Evolutionary conservation across 257 asterid species (phyloP).

Genomic region (Gardenia jasminoides): DNA sequence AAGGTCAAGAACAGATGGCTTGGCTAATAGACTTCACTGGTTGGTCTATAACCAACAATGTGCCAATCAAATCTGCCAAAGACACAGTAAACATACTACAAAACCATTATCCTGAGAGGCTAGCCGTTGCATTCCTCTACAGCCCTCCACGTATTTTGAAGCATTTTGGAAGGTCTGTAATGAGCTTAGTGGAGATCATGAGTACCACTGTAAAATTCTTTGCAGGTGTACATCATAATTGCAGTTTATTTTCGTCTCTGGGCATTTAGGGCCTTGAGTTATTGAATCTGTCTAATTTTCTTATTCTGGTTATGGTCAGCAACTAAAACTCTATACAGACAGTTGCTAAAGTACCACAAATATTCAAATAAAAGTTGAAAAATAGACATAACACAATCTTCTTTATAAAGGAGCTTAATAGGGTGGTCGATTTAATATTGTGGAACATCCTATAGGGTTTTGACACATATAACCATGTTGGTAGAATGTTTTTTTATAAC

Average conservation of each 20-base stretch:
- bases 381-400: neutral
- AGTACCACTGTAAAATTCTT: neutral
- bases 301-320: neutral
- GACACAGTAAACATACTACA: conserved; percentile 74
- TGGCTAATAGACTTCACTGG: conserved; percentile 96
- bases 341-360: neutral
- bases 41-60: conserved; percentile 74
- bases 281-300: neutral
- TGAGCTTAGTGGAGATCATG: neutral
- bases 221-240: neutral
- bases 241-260: neutral
- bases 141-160: conserved; percentile 87
- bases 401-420: neutral
- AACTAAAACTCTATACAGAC: neutral
- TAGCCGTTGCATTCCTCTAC: conserved; percentile 77
- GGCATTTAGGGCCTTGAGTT: neutral
- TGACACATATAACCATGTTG: neutral
- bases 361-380: neutral
- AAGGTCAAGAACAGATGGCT: conserved; percentile 90
- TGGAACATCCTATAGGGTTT: neutral
- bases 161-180: conserved; percentile 90
- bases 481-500: neutral
- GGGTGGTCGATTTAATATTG: neutral
- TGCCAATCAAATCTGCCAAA: conserved; percentile 80
- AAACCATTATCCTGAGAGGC: conserved; percentile 89